phyloP scores from a whole-genome alignment of 1,284 basidiomycete genomes.

The Ustilago nuda region DNA sequence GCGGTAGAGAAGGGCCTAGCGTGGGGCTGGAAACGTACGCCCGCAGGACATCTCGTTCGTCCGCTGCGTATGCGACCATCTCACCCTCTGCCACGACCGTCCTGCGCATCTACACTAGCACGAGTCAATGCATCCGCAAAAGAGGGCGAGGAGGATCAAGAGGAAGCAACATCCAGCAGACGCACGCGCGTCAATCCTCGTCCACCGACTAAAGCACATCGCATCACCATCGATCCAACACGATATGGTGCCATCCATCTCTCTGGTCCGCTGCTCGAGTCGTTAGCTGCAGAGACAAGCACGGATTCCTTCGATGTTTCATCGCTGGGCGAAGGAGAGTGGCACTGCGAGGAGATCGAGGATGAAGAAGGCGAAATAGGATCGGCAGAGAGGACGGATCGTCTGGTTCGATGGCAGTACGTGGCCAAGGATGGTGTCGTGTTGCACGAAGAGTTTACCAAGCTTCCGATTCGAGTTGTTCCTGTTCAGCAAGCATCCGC shows the following conservation, averaged over 20 bases:
- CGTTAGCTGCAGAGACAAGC: conserved; percentile 20
- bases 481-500: neutral
- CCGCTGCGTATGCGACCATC: conserved; percentile 63
- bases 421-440: conserved; percentile 42
- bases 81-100: conserved; percentile 53
- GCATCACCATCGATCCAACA: conserved; percentile 64
- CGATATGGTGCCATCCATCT: conserved; percentile 63
- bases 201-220: conserved; percentile 41
- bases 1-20: conserved; percentile 47
- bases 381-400: conserved; percentile 5
- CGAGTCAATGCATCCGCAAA: conserved; percentile 15
- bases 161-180: conserved; percentile 14
- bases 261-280: conserved; percentile 50
- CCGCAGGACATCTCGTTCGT: conserved; percentile 61
- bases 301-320: conserved; percentile 23
- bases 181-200: conserved; percentile 39
- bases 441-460: conserved; percentile 49
- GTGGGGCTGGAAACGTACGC: conserved; percentile 67
- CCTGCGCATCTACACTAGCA: conserved; percentile 17
- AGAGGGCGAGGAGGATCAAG: conserved; percentile 18
- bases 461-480: conserved; percentile 34
- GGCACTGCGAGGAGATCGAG: conserved; percentile 42
- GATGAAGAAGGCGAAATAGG: conserved; percentile 13
- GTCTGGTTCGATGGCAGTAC: conserved; percentile 48
- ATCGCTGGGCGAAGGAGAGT: conserved; percentile 30